phyloP scores from a whole-genome alignment of 352 stramenopile genomes.

The Phytophthora parvispora region DNA sequence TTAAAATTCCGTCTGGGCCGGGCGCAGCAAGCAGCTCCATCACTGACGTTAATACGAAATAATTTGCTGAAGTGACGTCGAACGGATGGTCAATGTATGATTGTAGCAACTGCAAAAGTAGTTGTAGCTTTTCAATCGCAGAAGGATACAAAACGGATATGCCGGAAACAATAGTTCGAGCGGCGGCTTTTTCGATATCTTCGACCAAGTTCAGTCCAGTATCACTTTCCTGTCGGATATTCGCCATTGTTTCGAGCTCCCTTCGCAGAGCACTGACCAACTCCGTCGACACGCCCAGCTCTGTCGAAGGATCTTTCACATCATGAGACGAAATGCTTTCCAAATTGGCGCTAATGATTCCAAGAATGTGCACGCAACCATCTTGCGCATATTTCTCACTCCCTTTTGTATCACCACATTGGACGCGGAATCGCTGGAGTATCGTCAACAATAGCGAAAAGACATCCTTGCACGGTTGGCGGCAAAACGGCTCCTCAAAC shows the following conservation, averaged over 20 bases:
- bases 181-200: slow-evolving; percentile 66
- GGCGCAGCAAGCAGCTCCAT: slow-evolving; percentile 64
- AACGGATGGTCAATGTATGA: slow-evolving; percentile 47
- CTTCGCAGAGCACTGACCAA: slow-evolving; percentile 48
- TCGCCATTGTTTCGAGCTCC: slow-evolving; percentile 63
- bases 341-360: slow-evolving; percentile 76
- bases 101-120: slow-evolving; percentile 75
- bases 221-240: slow-evolving; percentile 31
- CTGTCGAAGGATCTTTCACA: slow-evolving; percentile 40
- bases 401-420: neutral
- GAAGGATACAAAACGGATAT: slow-evolving; percentile 74
- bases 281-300: slow-evolving; percentile 47
- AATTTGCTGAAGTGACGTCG: slow-evolving; percentile 43
- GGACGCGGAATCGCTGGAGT: slow-evolving; percentile 48
- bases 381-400: slow-evolving; percentile 7
- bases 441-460: slow-evolving; percentile 63
- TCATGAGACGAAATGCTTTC: slow-evolving; percentile 71
- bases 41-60: slow-evolving; percentile 68
- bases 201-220: neutral
- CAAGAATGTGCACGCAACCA: slow-evolving; percentile 53
- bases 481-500: slow-evolving; percentile 86
- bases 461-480: slow-evolving; percentile 69
- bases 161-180: slow-evolving; percentile 70
- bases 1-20: slow-evolving; percentile 74
- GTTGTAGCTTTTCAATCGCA: slow-evolving; percentile 65